Evolutionary conservation across 305 asterid species (phyloP).

Genomic region (Fraxinus greggii): DNA sequence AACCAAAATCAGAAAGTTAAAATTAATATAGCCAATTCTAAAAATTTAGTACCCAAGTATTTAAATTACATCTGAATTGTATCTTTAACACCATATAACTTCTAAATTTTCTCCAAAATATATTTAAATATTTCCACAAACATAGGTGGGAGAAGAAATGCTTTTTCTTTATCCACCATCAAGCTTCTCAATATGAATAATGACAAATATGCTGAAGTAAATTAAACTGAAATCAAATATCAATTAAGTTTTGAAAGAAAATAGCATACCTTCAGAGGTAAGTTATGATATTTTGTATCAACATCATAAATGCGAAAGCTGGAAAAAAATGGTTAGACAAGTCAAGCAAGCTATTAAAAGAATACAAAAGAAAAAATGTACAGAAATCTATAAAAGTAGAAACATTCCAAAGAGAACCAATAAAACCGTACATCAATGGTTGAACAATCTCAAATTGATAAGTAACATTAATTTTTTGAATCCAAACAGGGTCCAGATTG

Average conservation of each 20-base stretch:
- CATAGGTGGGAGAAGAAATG: background rate
- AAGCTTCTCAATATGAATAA: background rate
- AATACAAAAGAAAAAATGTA: background rate
- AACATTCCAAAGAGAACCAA: background rate
- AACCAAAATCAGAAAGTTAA: background rate
- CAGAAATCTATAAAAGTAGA: background rate
- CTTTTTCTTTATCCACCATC: background rate
- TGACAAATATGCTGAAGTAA: background rate
- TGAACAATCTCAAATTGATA: constrained; percentile 89
- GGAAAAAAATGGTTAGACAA: constrained; percentile 23
- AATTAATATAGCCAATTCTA: background rate
- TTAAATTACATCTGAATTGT: background rate
- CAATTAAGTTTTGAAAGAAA: constrained; percentile 15
- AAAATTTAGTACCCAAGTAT: background rate
- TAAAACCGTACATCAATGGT: constrained; percentile 50
- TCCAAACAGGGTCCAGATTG: constrained; percentile 67
- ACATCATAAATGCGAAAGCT: constrained; percentile 85
- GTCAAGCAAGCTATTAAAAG: constrained; percentile 6
- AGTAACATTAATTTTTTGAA: constrained; percentile 58
- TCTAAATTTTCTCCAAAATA: background rate
- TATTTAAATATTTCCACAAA: background rate
- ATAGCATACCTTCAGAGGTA: constrained; percentile 66
- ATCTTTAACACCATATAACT: background rate
- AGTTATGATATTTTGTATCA: constrained; percentile 60
- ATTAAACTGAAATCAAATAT: background rate